phyloP scores from a whole-genome alignment of 2,329 filamentous ascomycete genomes.

The Niveomyces coronatus region DNA sequence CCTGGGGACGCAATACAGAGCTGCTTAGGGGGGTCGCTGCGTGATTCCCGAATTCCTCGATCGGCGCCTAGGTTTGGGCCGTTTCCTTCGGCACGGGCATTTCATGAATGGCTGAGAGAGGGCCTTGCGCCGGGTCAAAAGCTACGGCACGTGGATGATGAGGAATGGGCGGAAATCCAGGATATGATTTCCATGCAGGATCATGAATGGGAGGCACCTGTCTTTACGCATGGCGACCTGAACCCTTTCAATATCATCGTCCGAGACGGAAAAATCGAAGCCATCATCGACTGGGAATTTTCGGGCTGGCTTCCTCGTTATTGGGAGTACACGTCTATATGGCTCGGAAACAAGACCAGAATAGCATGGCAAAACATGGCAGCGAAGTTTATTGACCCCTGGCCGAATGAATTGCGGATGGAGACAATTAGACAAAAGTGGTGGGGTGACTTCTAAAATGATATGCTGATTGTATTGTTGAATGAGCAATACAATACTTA shows the following conservation, averaged over 20 bases:
- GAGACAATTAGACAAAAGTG: conserved; percentile 5
- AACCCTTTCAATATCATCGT: conserved; percentile 20
- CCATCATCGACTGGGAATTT: conserved; percentile 22
- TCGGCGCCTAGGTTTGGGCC: conserved; percentile 19
- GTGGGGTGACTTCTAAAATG: conserved; percentile 5
- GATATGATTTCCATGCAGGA: conserved; percentile 17
- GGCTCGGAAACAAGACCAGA: conserved; percentile 2
- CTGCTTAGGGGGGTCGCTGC: conserved; percentile 18
- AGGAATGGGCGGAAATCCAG: conserved; percentile 16
- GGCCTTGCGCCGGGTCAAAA: conserved; percentile 17
- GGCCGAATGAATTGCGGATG: conserved; percentile 3
- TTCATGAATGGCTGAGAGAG: conserved; percentile 22
- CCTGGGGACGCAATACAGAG: conserved; percentile 14
- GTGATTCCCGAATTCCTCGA: conserved; percentile 17
- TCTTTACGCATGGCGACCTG: conserved; percentile 20
- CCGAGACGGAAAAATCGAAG: conserved; percentile 15
- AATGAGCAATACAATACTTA: no score
- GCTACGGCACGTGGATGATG: conserved; percentile 14
- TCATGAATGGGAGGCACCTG: conserved; percentile 16
- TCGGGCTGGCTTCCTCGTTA: conserved; percentile 26
- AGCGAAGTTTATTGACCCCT: not conserved
- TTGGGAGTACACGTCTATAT: conserved; percentile 19
- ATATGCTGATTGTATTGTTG: not conserved
- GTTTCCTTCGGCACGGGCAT: conserved; percentile 20
- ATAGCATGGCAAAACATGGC: conserved; percentile 2